phyloP scores from a whole-genome alignment of 2,329 filamentous ascomycete species.

The Ampelomyces quisqualis region DNA sequence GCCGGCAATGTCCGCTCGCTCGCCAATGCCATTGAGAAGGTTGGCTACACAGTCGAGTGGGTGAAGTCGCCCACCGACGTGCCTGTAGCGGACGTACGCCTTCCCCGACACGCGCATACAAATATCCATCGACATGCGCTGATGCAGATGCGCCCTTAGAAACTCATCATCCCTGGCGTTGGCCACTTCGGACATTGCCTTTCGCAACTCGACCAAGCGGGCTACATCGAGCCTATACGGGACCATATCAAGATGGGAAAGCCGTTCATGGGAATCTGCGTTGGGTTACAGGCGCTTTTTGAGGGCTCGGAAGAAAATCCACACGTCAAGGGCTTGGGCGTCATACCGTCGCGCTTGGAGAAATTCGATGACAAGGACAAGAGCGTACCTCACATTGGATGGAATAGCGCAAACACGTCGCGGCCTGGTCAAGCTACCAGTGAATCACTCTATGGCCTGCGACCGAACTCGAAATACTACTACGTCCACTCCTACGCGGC shows the following conservation, averaged over 20 bases:
- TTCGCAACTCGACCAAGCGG: constrained; percentile 75
- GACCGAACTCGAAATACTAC: constrained; percentile 89
- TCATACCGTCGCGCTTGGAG: constrained; percentile 70
- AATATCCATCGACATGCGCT: constrained; percentile 36
- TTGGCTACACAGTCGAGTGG: constrained; percentile 93
- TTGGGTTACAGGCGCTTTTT: constrained; percentile 89
- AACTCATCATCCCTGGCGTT: constrained; percentile 92
- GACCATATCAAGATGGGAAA: constrained; percentile 87
- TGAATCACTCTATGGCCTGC: constrained; percentile 73
- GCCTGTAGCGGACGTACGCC: constrained; percentile 72
- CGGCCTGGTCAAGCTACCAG: constrained; percentile 44
- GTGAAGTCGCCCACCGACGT: constrained; percentile 82
- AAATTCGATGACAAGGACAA: constrained; percentile 78
- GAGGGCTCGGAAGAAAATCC: constrained; percentile 79
- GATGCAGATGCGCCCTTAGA: constrained; percentile 55
- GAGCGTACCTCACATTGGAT: constrained; percentile 97
- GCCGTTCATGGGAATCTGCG: constrained; percentile 97
- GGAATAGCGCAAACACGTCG: constrained; percentile 81
- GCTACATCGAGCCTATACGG: constrained; percentile 79
- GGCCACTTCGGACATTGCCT: constrained; percentile 98
- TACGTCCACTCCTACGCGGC: constrained; percentile 96
- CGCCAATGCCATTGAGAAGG: constrained; percentile 95
- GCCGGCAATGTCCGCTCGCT: constrained; percentile 95
- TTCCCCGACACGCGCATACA: constrained; percentile 4
- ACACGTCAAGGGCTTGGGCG: constrained; percentile 68